Evolutionary conservation across 2,329 filamentous ascomycete genomes (phyloP).

Genomic region (Aureobasidium namibiae): DNA sequence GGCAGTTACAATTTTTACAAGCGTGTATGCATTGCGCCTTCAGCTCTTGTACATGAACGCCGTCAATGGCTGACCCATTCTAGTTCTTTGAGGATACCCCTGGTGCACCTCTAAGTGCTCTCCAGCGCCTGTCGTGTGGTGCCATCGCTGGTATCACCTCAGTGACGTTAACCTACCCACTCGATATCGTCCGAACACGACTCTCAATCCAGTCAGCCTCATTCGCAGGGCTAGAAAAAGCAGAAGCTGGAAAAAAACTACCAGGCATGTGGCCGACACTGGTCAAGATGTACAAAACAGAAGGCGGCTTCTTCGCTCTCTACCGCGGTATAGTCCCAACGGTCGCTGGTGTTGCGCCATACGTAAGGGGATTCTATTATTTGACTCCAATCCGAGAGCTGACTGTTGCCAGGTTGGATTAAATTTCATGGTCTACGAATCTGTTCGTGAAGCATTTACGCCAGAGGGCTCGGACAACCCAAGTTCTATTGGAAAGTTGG

Average conservation of each 20-base stretch:
- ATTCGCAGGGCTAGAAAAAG: constrained; percentile 65
- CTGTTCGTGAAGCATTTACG: constrained; percentile 73
- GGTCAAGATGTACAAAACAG: constrained; percentile 75
- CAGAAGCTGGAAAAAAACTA: constrained; percentile 52
- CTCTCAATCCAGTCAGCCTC: constrained; percentile 97
- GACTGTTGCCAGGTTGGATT: constrained; percentile 61
- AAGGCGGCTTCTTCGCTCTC: constrained; percentile 77
- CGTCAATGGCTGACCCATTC: not conserved
- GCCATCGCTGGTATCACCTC: constrained; percentile 91
- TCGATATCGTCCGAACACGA: constrained; percentile 93
- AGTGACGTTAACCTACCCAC: constrained; percentile 87
- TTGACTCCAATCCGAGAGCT: constrained; percentile 12
- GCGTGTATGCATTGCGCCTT: constrained; percentile 50
- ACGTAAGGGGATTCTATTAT: constrained; percentile 46
- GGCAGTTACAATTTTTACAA: constrained; percentile 98
- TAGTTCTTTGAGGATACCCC: constrained; percentile 70
- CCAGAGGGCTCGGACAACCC: constrained; percentile 83
- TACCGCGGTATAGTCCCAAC: constrained; percentile 93
- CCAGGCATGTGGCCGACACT: constrained; percentile 91
- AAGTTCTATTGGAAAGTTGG: constrained; percentile 67
- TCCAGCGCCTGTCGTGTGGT: constrained; percentile 78
- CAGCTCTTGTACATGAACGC: not conserved
- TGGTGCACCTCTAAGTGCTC: constrained; percentile 62
- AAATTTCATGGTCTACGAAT: constrained; percentile 98
- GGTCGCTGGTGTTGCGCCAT: constrained; percentile 89